Evolutionary conservation across 2,329 filamentous ascomycete genomes (phyloP).

Genomic region (Thyridium curvatum): DNA sequence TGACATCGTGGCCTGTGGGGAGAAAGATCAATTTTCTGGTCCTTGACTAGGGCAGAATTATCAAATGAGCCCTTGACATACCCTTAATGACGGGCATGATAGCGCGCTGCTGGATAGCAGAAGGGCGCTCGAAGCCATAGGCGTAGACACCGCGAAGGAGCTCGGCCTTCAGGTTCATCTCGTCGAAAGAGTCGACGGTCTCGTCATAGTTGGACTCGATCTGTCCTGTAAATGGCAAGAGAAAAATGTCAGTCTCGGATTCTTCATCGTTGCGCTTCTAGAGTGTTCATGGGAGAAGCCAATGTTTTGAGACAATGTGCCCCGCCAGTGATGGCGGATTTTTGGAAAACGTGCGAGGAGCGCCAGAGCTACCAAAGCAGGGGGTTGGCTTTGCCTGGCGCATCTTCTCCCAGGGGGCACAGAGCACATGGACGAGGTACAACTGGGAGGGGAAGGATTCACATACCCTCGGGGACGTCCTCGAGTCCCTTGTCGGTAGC

Average conservation of each 20-base stretch:
- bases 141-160: conserved; percentile 98
- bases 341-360: background rate
- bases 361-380: background rate
- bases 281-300: too few species aligned
- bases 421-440: conserved; percentile 3
- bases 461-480: conserved; percentile 92
- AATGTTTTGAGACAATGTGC: too few species aligned
- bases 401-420: background rate
- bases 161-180: conserved; percentile 95
- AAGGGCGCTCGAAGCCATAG: conserved; percentile 99
- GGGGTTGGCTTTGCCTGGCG: background rate
- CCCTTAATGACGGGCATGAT: conserved; percentile 99
- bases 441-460: conserved; percentile 4
- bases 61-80: conserved; percentile 35
- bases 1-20: conserved; percentile 82
- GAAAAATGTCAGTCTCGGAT: too few species aligned
- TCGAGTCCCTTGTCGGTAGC: conserved; percentile 97
- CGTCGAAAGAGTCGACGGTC: conserved; percentile 97
- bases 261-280: too few species aligned
- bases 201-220: conserved; percentile 99
- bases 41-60: background rate
- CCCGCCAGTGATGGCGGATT: too few species aligned
- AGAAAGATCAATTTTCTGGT: conserved; percentile 7
- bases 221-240: conserved; percentile 62
- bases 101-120: conserved; percentile 98